Base-by-base conservation (phyloP, 306 rosid genomes). In the Ceratonia siliqua region DNA sequence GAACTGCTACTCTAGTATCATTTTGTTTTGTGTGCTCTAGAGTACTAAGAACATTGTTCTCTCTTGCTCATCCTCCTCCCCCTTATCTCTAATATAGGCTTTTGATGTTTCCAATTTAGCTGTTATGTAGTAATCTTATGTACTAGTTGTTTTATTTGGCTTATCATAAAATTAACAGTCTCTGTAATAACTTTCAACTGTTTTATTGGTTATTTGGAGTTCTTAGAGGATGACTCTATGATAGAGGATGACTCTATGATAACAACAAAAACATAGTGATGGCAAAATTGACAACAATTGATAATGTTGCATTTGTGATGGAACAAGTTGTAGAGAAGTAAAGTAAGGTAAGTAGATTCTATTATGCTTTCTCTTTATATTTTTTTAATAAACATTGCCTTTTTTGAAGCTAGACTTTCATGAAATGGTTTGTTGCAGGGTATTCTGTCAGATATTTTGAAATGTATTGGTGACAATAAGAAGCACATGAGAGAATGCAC, bases 401-500 rank as follows among this genome's bases (percentile, higher is more conserved):
- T 45, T 67, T 77, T n/a, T 72, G 41, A 45, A 48, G 50, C 68
- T 72, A 25, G 35, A 17, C 62, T 72, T 79, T 12, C 33, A 21
- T 58, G 21, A 65, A 75, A 62, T 76, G 59, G 52, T 80, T 67
- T 68, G 21, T 75, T 80, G 72, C 89, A 95, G 99, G 99, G 99
- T 41, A 74, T 92, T 85, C 80, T 95, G 35, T 81, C 89, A 15
- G 99, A 95, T 81, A 75, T 90, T 58, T 80, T 95, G 85, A 92
- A 90, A 84, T 95, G 98, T 82, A 85, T 95, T 22, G 89, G 98
- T 33, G 99, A 95, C 89, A 95, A 95, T 82, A 95, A 95, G 87
- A 95, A 95, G 78, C 99, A 95, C 83, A 95, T 92, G 98, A 87
- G 99, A 82, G 99, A 95, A 89, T 91, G 98, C 74, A 82, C 87